Base-by-base conservation (phyloP, 768 basidiomycete genomes). In the Ramaria sp. region DNA sequence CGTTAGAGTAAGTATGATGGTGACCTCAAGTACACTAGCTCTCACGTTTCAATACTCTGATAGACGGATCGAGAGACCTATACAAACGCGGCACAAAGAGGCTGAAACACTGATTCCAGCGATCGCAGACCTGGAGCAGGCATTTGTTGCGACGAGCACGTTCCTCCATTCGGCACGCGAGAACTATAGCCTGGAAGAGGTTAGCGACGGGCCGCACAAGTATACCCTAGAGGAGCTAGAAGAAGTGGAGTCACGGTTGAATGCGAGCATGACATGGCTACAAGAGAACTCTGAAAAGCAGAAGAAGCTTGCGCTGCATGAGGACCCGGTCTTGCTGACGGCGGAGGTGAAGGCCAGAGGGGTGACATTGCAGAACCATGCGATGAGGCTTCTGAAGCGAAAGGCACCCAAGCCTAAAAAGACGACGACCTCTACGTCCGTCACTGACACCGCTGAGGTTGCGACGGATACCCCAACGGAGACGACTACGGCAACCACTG, bases 171-270 rank as follows among this genome's bases (percentile, higher is more conserved):
- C 91, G 51, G 93, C 94, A 22, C 74, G 74, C 5, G 65, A 73
- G 55, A 94, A 95, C 66, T 69, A 86, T 42, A 88, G 88, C 1
- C 68, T 70, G 3, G 87, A 88, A 60, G 69, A 73, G 13, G 73
- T 74, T 9, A 75, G 73, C 0, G 83, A 75, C 4, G 67, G 81
- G 6, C 81, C 80, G 0, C 82, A 85, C 0, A 88, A 87, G 64
- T 96, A 86, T 81, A 93, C 92, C 0, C 65, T 72, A 15, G 86
- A 83, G n/a, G 96, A 99, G 66, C 75, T 98, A 15, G 83, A 85
- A 54, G 73, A 65, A 1, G 81, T 98, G 16, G 85, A 93, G 67
- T 79, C 74, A 64, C 74, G 81, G 55, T 70, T 96, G 55, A 78
- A 78, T 62, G 87, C 88, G 49, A 83, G 90, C 61, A 88, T 90